Conservation (phyloP, 805 yeast genomes). For the Pichia occidentalis region DNA sequence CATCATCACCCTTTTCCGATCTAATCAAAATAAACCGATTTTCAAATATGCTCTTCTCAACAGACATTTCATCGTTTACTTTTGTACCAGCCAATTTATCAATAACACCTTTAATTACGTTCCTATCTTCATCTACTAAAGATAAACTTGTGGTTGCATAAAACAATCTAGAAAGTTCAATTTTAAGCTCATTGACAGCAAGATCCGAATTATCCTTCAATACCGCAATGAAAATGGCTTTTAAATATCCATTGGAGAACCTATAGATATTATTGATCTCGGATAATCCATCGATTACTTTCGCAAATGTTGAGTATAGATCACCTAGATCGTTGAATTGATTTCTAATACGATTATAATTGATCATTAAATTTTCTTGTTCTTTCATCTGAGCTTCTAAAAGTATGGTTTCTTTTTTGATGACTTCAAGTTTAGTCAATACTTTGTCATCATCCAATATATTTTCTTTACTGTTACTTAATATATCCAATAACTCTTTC, state of each 20-base stretch:
- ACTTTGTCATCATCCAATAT: slow-evolving; percentile 64
- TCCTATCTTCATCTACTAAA: slow-evolving; percentile 38
- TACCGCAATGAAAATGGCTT: background rate
- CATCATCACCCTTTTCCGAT: slow-evolving; percentile 60
- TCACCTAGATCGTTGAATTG: slow-evolving; percentile 49
- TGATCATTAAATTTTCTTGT: slow-evolving; percentile 46
- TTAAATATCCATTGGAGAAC: slow-evolving; percentile 27
- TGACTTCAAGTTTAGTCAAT: slow-evolving; percentile 49
- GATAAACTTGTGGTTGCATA: slow-evolving; percentile 43
- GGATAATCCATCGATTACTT: slow-evolving; percentile 38
- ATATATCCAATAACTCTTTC: slow-evolving; percentile 44
- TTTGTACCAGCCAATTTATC: background rate
- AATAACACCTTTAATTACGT: slow-evolving; percentile 35
- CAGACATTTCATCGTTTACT: slow-evolving; percentile 4
- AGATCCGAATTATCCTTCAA: slow-evolving; percentile 6
- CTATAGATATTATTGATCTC: slow-evolving; percentile 49
- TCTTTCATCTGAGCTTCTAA: slow-evolving; percentile 49
- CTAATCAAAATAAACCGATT: slow-evolving; percentile 44
- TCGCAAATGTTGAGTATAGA: slow-evolving; percentile 46
- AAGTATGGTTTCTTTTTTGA: slow-evolving; percentile 56
- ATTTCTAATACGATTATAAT: slow-evolving; percentile 43
- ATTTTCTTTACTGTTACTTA: slow-evolving; percentile 52
- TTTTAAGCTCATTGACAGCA: slow-evolving; percentile 30
- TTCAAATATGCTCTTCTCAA: slow-evolving; percentile 24
- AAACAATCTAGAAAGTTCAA: slow-evolving; percentile 38